Evolutionary conservation across 2,329 filamentous ascomycete species (phyloP).

Genomic region (Monosporascus sp.): DNA sequence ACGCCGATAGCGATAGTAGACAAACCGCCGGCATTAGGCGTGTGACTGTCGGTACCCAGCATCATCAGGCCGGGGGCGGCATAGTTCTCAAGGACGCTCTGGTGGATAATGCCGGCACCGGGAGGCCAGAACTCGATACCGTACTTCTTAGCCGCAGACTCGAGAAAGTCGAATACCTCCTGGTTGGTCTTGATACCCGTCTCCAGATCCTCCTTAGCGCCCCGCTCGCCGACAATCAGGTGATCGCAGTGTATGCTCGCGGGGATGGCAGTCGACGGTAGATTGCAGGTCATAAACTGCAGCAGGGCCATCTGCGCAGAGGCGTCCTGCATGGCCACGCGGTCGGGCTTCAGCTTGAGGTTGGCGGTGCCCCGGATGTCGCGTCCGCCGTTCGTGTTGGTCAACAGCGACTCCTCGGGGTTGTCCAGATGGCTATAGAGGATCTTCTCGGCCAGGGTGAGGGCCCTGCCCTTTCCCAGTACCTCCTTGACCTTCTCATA

Average conservation of each 20-base stretch:
- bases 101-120: slow-evolving; percentile 92
- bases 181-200: slow-evolving; percentile 86
- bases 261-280: slow-evolving; percentile 84
- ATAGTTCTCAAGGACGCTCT: slow-evolving; percentile 97
- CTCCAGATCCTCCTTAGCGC: slow-evolving; percentile 79
- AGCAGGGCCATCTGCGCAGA: slow-evolving; percentile 97
- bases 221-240: slow-evolving; percentile 92
- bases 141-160: slow-evolving; percentile 85
- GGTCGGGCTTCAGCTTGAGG: slow-evolving; percentile 93
- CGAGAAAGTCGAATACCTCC: slow-evolving; percentile 96
- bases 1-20: slow-evolving; percentile 95
- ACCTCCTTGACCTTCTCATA: slow-evolving; percentile 56
- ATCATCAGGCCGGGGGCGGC: slow-evolving; percentile 97
- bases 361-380: slow-evolving; percentile 84
- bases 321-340: slow-evolving; percentile 98
- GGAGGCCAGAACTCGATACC: slow-evolving; percentile 96
- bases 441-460: slow-evolving; percentile 97
- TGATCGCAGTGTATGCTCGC: slow-evolving; percentile 99
- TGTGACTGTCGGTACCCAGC: slow-evolving; percentile 96
- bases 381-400: slow-evolving; percentile 75
- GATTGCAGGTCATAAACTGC: slow-evolving; percentile 96
- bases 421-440: slow-evolving; percentile 93
- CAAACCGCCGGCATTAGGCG: slow-evolving; percentile 92
- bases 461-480: slow-evolving; percentile 46
- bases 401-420: slow-evolving; percentile 80